A percentile compares a stretch with the other conserved stretches of the same genome.
phyloP scores from a whole-genome alignment of 371 early-diverging fungal species.

The Rhizomucor miehei region DNA sequence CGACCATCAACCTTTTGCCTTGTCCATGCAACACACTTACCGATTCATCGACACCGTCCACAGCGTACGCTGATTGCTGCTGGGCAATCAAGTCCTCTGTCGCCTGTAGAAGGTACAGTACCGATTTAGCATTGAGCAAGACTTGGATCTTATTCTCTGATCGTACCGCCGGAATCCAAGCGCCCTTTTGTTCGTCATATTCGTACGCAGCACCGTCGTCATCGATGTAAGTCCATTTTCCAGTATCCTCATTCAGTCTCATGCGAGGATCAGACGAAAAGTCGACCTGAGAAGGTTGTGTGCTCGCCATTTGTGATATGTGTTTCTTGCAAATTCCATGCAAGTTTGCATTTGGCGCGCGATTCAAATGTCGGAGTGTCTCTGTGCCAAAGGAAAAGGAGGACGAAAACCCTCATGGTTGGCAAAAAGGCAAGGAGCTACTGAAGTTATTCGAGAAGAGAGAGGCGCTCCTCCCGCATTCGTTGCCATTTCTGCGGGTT shows the following conservation, averaged over 20 bases:
- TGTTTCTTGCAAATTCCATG: no score
- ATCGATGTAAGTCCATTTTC: conserved; percentile 70
- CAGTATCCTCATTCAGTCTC: conserved; percentile 64
- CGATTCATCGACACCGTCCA: conserved; percentile 55
- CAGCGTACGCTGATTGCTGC: conserved; percentile 82
- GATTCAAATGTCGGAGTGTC: no score
- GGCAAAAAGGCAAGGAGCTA: no score
- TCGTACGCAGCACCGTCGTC: conserved; percentile 80
- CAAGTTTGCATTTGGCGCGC: no score
- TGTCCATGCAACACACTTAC: conserved; percentile 20
- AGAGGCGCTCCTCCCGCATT: no score
- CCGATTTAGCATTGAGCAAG: background rate
- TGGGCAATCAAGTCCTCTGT: conserved; percentile 70
- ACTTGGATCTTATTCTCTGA: background rate
- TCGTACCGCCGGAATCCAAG: conserved; percentile 91
- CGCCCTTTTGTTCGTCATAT: conserved; percentile 73
- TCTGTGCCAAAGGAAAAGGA: no score
- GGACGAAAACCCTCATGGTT: no score
- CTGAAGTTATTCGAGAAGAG: no score
- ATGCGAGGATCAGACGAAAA: conserved; percentile 51
- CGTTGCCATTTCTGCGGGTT: no score
- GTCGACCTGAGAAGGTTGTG: conserved; percentile 9
- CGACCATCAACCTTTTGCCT: background rate
- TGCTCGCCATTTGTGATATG: no score
- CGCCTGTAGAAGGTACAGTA: conserved; percentile 47